phyloP scores from a whole-genome alignment of 306 rosid species.

The Vigna nakashimae region DNA sequence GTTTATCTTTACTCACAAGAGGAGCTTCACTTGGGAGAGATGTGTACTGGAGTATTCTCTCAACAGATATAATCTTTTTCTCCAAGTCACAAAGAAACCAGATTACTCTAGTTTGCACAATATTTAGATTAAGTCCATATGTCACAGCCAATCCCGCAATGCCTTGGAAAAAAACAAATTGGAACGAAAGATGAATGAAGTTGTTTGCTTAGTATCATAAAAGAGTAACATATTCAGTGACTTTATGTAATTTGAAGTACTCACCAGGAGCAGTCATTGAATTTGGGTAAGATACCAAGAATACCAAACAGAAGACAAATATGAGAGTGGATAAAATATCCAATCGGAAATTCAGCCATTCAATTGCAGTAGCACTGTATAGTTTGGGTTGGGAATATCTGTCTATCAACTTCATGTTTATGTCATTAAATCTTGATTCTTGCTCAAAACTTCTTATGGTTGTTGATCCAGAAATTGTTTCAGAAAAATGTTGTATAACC shows the following conservation, averaged over 20 bases:
- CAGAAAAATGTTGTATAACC: constrained; percentile 84
- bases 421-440: constrained; percentile 70
- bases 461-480: constrained; percentile 79
- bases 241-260: constrained; percentile 32
- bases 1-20: constrained; percentile 61
- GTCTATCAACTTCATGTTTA: constrained; percentile 70
- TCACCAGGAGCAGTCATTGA: constrained; percentile 72
- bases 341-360: constrained; percentile 80
- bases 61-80: constrained; percentile 87
- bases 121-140: constrained; percentile 74
- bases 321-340: constrained; percentile 67
- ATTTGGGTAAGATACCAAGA: constrained; percentile 71
- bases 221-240: neutral
- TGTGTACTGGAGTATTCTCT: constrained; percentile 82
- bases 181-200: neutral
- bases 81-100: constrained; percentile 70
- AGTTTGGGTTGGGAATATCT: constrained; percentile 75
- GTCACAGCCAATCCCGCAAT: constrained; percentile 90
- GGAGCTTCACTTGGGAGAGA: constrained; percentile 80
- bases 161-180: constrained; percentile 48
- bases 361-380: constrained; percentile 62
- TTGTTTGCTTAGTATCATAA: constrained; percentile 18
- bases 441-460: constrained; percentile 86
- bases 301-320: constrained; percentile 68
- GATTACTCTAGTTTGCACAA: constrained; percentile 54